Evolutionary conservation across 257 asterid genomes (phyloP).

Genomic region (Scutellaria galericulata): DNA sequence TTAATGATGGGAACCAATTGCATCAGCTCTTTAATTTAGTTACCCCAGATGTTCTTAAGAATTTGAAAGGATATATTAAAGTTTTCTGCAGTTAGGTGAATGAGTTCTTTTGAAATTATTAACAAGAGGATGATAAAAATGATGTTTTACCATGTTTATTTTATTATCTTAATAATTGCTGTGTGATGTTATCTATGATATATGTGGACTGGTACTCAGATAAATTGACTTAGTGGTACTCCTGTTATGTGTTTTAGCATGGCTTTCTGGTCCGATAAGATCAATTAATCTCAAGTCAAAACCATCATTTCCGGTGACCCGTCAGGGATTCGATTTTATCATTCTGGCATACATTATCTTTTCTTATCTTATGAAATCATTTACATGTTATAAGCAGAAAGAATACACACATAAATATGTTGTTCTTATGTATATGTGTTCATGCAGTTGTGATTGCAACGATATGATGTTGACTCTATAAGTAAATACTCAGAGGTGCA

Average conservation of each 20-base stretch:
- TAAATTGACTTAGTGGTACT: neutral
- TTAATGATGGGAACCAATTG: neutral
- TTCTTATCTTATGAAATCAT: neutral
- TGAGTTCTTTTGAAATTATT: neutral
- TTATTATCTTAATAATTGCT: neutral
- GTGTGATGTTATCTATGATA: neutral
- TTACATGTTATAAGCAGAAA: neutral
- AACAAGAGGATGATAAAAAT: constrained; percentile 14
- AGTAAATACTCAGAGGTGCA: neutral
- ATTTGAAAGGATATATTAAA: neutral
- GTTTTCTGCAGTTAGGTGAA: constrained; percentile 2
- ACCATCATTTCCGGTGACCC: neutral
- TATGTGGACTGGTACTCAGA: neutral
- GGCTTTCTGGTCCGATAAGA: neutral
- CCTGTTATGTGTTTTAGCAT: neutral
- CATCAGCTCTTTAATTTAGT: constrained; percentile 1
- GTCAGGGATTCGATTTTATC: too few species aligned
- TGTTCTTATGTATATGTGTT: neutral
- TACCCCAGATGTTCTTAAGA: neutral
- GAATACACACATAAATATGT: neutral
- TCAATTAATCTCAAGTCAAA: neutral
- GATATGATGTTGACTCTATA: neutral
- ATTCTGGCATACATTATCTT: too few species aligned
- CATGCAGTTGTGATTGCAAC: neutral
- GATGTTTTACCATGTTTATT: neutral